Conservation (phyloP, 129 eudicot species). For the Kitagawia praeruptora region DNA sequence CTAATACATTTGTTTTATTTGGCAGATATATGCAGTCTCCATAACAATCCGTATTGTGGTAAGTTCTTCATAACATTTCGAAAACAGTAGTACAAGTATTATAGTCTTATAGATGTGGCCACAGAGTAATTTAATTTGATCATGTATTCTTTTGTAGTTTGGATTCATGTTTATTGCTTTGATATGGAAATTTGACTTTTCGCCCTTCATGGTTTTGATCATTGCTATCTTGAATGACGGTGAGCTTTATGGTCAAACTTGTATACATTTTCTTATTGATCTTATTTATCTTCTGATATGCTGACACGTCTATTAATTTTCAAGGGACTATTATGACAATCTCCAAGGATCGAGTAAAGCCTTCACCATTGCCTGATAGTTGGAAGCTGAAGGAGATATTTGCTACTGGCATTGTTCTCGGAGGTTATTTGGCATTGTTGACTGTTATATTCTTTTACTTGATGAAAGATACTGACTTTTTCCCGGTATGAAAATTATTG, state of each 20-base stretch:
- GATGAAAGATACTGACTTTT: slow-evolving; percentile 65
- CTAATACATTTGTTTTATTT: slow-evolving; percentile 11
- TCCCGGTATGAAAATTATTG: slow-evolving; percentile 44
- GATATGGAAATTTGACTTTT: slow-evolving; percentile 92
- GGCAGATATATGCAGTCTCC: slow-evolving; percentile 92
- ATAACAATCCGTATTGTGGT: slow-evolving; percentile 99
- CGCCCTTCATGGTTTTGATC: slow-evolving; percentile 98
- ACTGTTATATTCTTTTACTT: slow-evolving; percentile 95
- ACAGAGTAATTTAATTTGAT: background rate
- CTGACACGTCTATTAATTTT: slow-evolving; percentile 12
- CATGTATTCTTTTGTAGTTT: slow-evolving; percentile 44
- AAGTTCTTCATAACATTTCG: slow-evolving; percentile 30
- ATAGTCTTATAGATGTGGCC: background rate
- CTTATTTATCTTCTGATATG: background rate
- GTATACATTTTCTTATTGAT: background rate
- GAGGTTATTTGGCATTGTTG: slow-evolving; percentile 87
- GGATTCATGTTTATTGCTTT: slow-evolving; percentile 91
- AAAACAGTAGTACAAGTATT: background rate
- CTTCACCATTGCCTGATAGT: slow-evolving; percentile 94
- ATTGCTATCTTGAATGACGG: slow-evolving; percentile 93
- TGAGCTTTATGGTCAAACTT: slow-evolving; percentile 26
- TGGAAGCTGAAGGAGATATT: slow-evolving; percentile 96
- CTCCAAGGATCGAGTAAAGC: slow-evolving; percentile 96
- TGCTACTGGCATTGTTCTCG: slow-evolving; percentile 90
- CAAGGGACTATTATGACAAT: slow-evolving; percentile 98